Conservation (phyloP, 192 early-diverging fungal species). For the Coemansia sp. region DNA sequence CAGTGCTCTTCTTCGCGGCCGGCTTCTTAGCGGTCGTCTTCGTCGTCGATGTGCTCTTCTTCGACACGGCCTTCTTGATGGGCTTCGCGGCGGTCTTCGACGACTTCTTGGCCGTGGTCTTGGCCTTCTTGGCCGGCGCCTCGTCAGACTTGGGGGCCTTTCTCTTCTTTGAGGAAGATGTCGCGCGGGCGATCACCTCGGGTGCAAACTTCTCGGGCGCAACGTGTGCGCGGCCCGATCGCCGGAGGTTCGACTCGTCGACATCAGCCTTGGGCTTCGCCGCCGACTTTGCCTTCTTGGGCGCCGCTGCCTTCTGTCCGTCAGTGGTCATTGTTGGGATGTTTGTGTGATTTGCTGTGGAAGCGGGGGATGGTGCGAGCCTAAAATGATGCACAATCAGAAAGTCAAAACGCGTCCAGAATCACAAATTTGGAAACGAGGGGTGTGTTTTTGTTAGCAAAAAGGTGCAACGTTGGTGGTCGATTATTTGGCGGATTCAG, state of each 20-base stretch:
- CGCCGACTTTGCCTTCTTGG: constrained; percentile 37
- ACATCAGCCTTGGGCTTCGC: constrained; percentile 28
- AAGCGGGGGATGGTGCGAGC: background rate
- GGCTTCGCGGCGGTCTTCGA: constrained; percentile 14
- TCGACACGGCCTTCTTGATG: constrained; percentile 17
- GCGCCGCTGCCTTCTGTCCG: constrained; percentile 6
- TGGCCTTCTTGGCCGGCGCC: constrained; percentile 21
- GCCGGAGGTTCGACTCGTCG: constrained; percentile 32
- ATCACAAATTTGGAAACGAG: background rate
- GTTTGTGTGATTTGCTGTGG: constrained; percentile 8
- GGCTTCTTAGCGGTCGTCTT: constrained; percentile 13
- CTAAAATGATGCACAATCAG: background rate
- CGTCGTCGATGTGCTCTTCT: constrained; percentile 12
- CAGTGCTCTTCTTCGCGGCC: constrained; percentile 20
- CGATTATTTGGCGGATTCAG: background rate
- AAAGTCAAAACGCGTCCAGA: background rate
- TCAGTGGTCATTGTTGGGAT: constrained; percentile 1
- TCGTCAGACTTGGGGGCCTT: constrained; percentile 27
- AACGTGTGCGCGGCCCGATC: constrained; percentile 35
- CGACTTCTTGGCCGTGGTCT: constrained; percentile 10
- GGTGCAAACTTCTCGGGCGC: constrained; percentile 46
- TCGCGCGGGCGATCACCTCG: constrained; percentile 22
- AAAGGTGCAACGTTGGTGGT: background rate
- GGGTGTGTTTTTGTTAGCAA: background rate
- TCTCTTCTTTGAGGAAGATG: constrained; percentile 33